Evolutionary conservation across 257 asterid genomes (phyloP).

Genomic region (Vinca minor): DNA sequence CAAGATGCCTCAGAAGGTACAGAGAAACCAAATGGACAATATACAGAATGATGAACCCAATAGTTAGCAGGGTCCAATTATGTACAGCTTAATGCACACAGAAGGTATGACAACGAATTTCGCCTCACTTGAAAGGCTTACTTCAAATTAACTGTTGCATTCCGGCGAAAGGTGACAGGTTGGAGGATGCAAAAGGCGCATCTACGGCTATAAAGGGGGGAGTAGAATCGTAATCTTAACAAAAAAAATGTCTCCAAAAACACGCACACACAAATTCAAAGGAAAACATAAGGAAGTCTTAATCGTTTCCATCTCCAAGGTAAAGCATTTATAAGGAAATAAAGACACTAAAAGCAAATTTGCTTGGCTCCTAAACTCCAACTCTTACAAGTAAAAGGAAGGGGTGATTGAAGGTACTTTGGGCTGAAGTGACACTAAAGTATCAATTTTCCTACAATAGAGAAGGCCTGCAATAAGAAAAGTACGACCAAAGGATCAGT

Average conservation of each 20-base stretch:
- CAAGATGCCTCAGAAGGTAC: neutral
- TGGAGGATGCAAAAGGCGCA: neutral
- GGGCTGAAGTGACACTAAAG: neutral
- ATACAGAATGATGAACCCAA: neutral
- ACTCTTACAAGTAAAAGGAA: neutral
- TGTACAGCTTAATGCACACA: neutral
- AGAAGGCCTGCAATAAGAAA: neutral
- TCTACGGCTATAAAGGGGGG: neutral
- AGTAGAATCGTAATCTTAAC: neutral
- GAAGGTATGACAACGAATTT: constrained; percentile 5
- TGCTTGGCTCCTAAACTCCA: neutral
- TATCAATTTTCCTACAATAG: neutral
- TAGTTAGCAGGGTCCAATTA: neutral
- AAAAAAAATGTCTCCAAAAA: too few species aligned
- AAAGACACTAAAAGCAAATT: neutral
- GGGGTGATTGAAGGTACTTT: neutral
- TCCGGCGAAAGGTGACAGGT: neutral
- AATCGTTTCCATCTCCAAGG: neutral
- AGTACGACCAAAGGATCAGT: neutral
- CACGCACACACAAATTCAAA: neutral
- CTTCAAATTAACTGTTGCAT: neutral
- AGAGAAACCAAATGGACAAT: neutral
- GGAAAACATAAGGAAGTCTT: neutral
- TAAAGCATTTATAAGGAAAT: neutral
- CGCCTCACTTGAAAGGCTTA: neutral